Evolutionary conservation across 2,329 filamentous ascomycete species (phyloP), one percentile per base, ranked within the genome.

Genomic region (Clonostachys rosea): DNA sequence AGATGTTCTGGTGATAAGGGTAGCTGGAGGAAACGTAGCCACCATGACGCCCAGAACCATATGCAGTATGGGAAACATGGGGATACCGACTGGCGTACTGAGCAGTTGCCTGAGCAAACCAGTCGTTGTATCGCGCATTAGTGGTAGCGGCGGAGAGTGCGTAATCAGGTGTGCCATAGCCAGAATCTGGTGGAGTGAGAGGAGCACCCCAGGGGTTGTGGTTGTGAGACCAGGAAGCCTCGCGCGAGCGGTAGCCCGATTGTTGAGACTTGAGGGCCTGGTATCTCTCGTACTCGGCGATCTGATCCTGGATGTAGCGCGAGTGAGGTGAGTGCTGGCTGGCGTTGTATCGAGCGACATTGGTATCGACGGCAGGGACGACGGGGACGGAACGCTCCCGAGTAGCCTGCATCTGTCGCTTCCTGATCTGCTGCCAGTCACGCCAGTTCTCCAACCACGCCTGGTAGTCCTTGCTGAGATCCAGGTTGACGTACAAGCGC

Each of bases 401-500:
- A 53, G 60, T 68, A 42, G 66, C 70, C 52, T 75, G 68, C 50
- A 70, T 70, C 55, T 73, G 67, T 55, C 74, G 67, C 66, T 80
- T 79, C 70, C 79, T 81, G 60, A 67, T 69, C 40, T 72, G 66
- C 53, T 75, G 69, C 75, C 78, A 83, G 13, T 79, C 73, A 41
- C 74, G 68, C 79, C 79, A 83, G 63, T 76, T 82, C 50, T 74
- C 73, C 49, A 83, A 64, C 79, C 79, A 83, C 24, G 79, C 79
- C 46, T 78, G 77, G 64, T 81, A 83, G 53, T 83, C 91, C 59
- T 90, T 83, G 61, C 85, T 83, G 57, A 84, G 80, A 54, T 89
- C 80, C 30, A 91, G 83, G 60, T 95, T 91, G 62, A 94, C 87
- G 62, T 95, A 94, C 46, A 96, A 82, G 54, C 84, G 79, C 86